Evolutionary conservation across 164 flowering plant genomes (phyloP), one percentile per base, ranked within the genome.

Genomic region (Cinnamomum micranthum): DNA sequence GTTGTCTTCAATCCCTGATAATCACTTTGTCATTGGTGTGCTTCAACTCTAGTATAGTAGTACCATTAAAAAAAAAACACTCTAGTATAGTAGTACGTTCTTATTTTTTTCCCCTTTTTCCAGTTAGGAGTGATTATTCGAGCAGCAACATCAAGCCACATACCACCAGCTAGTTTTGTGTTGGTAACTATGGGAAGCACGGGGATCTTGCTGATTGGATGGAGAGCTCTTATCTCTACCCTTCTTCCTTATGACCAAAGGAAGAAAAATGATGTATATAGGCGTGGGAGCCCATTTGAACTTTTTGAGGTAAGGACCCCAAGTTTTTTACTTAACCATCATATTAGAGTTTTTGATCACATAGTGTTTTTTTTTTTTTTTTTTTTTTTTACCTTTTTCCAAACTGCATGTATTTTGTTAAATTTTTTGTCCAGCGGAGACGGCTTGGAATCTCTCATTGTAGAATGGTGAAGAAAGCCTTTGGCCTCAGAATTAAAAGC

Each of bases 131-230:
- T 93, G 75, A 52, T 82, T 27, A 87, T 93, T 76, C 84, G 97
- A 72, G 83, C 90, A 59, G 79, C 84, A 68, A 68, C 87, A 23
- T 79, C 87, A 12, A 92, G 96, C 13, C 97, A 88, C 77, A 69
- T 89, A 70, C 98, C 98, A 63, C 84, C 87, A 74, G 77, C 75
- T 66, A 80, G 74, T 60, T 95, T 93, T 72, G 75, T 87, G 23
- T 77, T 88, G 51, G 95, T 95, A 23, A 90, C 96, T 22, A 84
- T 93, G 89, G 99, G 95, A 73, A 91, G 90, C 86, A 92, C 98
- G 68, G 92, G 87, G 72, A 82, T 91, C 59, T 78, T 92, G 64
- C 91, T 93, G n/a, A 82, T 95, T 79, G 97, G 97, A 68, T 95
- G 98, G 93, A 90, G 98, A 84, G 83, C 91, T 5, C 72, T 93